Evolutionary conservation across 2,329 filamentous ascomycete genomes (phyloP).

Genomic region (Endoconidiophora laricicola): DNA sequence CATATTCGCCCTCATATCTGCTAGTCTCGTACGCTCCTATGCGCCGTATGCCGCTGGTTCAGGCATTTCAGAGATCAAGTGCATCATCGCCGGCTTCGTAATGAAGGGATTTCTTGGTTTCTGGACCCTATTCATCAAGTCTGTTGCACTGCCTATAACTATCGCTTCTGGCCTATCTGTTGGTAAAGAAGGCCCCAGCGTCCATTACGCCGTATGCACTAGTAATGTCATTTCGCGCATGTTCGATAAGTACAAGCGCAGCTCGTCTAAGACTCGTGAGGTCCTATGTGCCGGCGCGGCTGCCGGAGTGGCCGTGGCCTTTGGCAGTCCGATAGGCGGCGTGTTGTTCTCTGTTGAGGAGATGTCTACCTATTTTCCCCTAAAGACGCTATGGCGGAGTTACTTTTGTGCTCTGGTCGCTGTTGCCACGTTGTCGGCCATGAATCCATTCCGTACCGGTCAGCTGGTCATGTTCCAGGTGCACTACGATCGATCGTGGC

Average conservation of each 20-base stretch:
- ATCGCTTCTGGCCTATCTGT: constrained; percentile 91
- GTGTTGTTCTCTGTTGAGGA: constrained; percentile 95
- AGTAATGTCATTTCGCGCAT: constrained; percentile 90
- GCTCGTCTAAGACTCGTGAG: constrained; percentile 86
- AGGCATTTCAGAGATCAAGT: constrained; percentile 97
- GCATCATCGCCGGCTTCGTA: constrained; percentile 94
- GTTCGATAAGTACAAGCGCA: constrained; percentile 81
- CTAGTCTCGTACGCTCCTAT: constrained; percentile 73
- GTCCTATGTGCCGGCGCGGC: constrained; percentile 89
- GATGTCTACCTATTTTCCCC: constrained; percentile 89
- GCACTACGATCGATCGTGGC: constrained; percentile 87
- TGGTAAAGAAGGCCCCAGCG: constrained; percentile 92
- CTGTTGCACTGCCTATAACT: constrained; percentile 71
- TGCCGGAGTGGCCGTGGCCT: constrained; percentile 88
- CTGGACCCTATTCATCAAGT: constrained; percentile 89
- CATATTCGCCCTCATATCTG: constrained; percentile 66
- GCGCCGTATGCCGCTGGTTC: constrained; percentile 93
- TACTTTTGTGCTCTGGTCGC: constrained; percentile 96
- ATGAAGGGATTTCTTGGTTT: constrained; percentile 96
- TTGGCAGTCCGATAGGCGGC: constrained; percentile 91
- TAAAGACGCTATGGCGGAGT: constrained; percentile 95
- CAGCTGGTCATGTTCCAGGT: constrained; percentile 99
- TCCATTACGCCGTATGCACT: constrained; percentile 97
- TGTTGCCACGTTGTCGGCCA: constrained; percentile 77
- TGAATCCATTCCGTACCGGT: constrained; percentile 95